Base-by-base conservation (phyloP, 805 yeast genomes). In the Saturnispora kantuleensis region DNA sequence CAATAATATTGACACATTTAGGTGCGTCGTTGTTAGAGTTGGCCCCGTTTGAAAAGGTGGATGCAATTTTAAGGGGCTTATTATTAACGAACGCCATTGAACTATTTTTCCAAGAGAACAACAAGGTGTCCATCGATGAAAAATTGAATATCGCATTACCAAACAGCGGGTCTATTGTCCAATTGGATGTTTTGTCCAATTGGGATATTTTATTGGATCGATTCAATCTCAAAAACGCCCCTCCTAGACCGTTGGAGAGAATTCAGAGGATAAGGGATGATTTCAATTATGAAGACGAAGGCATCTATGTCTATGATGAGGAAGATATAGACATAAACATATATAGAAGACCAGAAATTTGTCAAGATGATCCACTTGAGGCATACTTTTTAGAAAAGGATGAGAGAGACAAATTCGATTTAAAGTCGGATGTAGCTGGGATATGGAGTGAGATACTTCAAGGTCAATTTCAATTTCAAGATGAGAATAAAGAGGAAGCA, bases 281-380 rank as follows among this genome's bases (percentile, higher is more conserved):
- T 28, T 46, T 52, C 30, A 39, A 44, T 12, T 54, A 52, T 13
- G 40, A 36, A 12, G 49, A 54, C 11, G 46, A 54, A 26, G 52
- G 53, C 33, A 58, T 54, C 11, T 47, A 51, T 12, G 60, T 1
- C 9, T 41, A 41, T 13, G 39, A 34, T 15, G 34, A 41, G 18
- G 38, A 41, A 3, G 44, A 41, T 6, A 35, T 41, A 8, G 33
- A 41, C 18, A 29, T 41, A n/a, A 35, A 41, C 17, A 18, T 41
- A 29, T 41, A 13, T n/a, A 41, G 28, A 26, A 26, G 39, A 17
- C 44, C 44, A 15, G 17, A 29, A 10, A 12, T 29, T 4, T 2
- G 11, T 9, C 18, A 17, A 6, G 44, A 41, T 16, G 31, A 33
- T 11, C 8, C 16, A 11, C 7, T 29, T 10, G 44, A 41, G 18